phyloP scores from a whole-genome alignment of 1,284 basidiomycete species.

The Mycena sp. region DNA sequence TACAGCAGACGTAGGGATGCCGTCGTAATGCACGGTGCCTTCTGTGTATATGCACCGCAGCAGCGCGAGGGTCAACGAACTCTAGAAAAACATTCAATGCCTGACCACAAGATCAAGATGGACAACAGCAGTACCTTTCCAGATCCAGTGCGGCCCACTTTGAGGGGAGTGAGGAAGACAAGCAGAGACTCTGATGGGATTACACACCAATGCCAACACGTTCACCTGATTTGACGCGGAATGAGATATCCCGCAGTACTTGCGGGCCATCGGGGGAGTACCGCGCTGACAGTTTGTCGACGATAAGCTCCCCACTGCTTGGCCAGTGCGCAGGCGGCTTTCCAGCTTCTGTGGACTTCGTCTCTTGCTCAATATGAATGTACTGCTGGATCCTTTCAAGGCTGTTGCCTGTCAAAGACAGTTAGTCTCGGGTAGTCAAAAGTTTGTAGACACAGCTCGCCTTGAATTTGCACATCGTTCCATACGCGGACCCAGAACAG shows the following conservation, averaged over 20 bases:
- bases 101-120: conserved; percentile 47
- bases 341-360: conserved; percentile 55
- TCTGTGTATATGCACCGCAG: conserved; percentile 66
- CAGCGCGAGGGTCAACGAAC: conserved; percentile 60
- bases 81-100: conserved; percentile 40
- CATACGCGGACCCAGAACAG: conserved; percentile 60
- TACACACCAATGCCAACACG: conserved; percentile 66
- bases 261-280: conserved; percentile 62
- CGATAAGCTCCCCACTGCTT: conserved; percentile 70
- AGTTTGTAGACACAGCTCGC: conserved; percentile 40
- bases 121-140: conserved; percentile 64
- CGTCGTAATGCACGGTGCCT: conserved; percentile 65
- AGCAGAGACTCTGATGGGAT: neutral
- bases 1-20: conserved; percentile 52
- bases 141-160: conserved; percentile 78
- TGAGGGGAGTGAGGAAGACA: conserved; percentile 27
- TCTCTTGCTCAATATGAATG: conserved; percentile 77
- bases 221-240: conserved; percentile 67
- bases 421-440: neutral
- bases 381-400: conserved; percentile 83
- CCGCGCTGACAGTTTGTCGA: conserved; percentile 68
- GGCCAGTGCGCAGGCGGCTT: conserved; percentile 85
- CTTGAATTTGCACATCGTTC: conserved; percentile 70
- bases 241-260: conserved; percentile 66
- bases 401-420: conserved; percentile 46